Base-by-base conservation (phyloP, 208 protist species). In the Spongospora subterranea region DNA sequence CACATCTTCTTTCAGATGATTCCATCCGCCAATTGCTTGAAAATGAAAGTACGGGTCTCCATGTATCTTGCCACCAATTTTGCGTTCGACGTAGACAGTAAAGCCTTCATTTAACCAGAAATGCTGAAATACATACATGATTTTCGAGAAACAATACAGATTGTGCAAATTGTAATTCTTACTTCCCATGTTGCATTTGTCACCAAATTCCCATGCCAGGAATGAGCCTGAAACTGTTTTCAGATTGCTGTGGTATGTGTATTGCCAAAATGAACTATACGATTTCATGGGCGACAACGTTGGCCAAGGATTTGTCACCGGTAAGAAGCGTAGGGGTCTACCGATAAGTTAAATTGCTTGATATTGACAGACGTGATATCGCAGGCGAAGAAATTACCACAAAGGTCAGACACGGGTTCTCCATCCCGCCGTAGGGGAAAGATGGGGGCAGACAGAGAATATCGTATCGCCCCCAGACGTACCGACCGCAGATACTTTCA, bases 341-440 rank as follows among this genome's bases (percentile, higher is more conserved):
- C 13, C 24, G 13, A 24, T 60, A 60, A 60, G 24, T 29, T 24
- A 29, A 60, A n/a, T n/a, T n/a, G n/a, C n/a, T n/a, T n/a, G n/a
- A n/a, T 60, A 29, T 24, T 29, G 50, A 24, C 6, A 60, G 50
- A 60, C 6, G 24, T 60, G 50, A 29, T 24, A 60, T 6, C 50
- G 24, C 24, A 60, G 24, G 24, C 50, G 50, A 29, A 60, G 50
- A 24, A 60, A 29, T 60, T 24, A 60, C 50, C 39, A 96, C 91
- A 91, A 97, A 97, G 29, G 95, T 97, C 24, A 95, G 65, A 82
- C 90, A 93, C 1, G 93, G 93, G 66, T 94, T 94, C 90, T 93
- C 91, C 91, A 93, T 93, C 20, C 96, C 96, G 60, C 96, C 96
- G 71, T 97, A 97, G 35, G 96, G 95, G 91, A 97, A 97, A 17